Percentiles rank a stretch among this genome's conserved stretches.
Conservation (phyloP, 2,329 filamentous ascomycete species). For the Hypoxylon sp. region DNA sequence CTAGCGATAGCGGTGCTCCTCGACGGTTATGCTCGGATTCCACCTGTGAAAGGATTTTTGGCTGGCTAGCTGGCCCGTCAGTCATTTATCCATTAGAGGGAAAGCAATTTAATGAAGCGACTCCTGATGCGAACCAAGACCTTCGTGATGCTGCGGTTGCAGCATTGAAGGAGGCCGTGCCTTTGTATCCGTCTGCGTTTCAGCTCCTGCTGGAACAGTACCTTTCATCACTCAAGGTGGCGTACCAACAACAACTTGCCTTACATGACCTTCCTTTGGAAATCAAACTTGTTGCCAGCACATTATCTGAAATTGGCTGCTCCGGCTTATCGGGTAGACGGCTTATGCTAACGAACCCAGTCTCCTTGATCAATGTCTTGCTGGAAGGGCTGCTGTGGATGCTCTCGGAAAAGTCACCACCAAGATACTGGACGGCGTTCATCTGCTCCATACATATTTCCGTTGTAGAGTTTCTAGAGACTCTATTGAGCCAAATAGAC, state of each 20-base stretch:
- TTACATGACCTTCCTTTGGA: slow-evolving; percentile 39
- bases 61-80: slow-evolving; percentile 46
- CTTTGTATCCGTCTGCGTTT: slow-evolving; percentile 50
- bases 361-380: slow-evolving; percentile 56
- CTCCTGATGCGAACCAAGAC: slow-evolving; percentile 34
- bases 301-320: slow-evolving; percentile 65
- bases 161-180: slow-evolving; percentile 48
- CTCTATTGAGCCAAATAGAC: slow-evolving; percentile 11
- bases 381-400: slow-evolving; percentile 45
- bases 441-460: slow-evolving; percentile 50
- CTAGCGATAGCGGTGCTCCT: slow-evolving; percentile 32
- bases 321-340: slow-evolving; percentile 55
- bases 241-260: slow-evolving; percentile 41
- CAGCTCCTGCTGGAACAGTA: slow-evolving; percentile 50
- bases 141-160: slow-evolving; percentile 47
- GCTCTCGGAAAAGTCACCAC: slow-evolving; percentile 40
- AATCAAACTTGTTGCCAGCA: slow-evolving; percentile 57
- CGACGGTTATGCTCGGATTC: slow-evolving; percentile 48
- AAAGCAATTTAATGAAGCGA: slow-evolving; percentile 32
- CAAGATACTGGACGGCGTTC: slow-evolving; percentile 47
- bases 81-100: slow-evolving; percentile 48
- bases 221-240: slow-evolving; percentile 45
- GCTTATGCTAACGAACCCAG: slow-evolving; percentile 57
- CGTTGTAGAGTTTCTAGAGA: slow-evolving; percentile 37
- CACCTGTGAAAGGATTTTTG: slow-evolving; percentile 47